phyloP scores from a whole-genome alignment of 164 flowering plant genomes.

The Paratinospora sagittata region DNA sequence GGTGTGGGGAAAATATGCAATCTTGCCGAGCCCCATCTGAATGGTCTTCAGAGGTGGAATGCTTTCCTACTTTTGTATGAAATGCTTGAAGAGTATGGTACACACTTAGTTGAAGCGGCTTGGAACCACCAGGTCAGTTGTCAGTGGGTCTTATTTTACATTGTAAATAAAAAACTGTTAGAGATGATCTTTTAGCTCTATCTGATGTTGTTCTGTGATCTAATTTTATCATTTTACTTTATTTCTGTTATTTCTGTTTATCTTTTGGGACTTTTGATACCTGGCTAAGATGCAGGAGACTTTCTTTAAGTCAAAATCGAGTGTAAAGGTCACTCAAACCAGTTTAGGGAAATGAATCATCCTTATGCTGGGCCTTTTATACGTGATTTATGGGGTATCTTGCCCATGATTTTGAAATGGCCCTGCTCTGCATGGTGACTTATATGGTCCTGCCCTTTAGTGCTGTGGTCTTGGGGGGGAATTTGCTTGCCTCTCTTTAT shows the following conservation, averaged over 20 bases:
- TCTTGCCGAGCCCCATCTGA: constrained; percentile 22
- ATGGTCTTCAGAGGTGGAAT: constrained; percentile 58
- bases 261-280: not conserved
- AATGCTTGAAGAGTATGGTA: constrained; percentile 97
- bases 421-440: no score
- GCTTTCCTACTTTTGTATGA: constrained; percentile 91
- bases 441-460: no score
- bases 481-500: no score
- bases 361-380: no score
- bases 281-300: no score
- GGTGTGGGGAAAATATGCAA: constrained; percentile 56
- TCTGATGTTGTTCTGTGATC: not conserved
- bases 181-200: not conserved
- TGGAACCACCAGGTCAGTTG: constrained; percentile 87
- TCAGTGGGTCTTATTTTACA: not conserved
- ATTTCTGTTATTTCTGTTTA: not conserved
- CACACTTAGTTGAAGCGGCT: constrained; percentile 98
- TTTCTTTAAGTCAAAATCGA: no score
- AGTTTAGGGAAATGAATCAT: no score
- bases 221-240: not conserved
- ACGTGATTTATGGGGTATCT: no score
- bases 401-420: no score
- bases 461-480: no score
- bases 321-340: no score
- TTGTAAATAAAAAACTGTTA: not conserved